phyloP scores from a whole-genome alignment of 2,329 filamentous ascomycete genomes.

The Apiospora koreana region DNA sequence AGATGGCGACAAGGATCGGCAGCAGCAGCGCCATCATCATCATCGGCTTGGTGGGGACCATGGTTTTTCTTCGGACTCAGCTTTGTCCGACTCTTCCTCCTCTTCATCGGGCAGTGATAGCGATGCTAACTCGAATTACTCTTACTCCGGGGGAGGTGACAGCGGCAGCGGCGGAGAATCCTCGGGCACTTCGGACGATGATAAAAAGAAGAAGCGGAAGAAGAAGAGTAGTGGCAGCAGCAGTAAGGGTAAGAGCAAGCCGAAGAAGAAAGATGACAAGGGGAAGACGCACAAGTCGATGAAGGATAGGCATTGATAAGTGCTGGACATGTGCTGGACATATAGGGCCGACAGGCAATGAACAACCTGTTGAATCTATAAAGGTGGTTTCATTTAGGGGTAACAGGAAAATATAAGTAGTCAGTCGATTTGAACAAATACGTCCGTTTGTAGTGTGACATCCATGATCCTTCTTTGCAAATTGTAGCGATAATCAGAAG shows the following conservation, averaged over 20 bases:
- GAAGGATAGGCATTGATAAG: neutral
- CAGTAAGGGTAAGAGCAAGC: neutral
- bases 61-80: neutral
- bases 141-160: neutral
- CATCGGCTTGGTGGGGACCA: neutral
- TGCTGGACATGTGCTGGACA: neutral
- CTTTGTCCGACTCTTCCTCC: neutral
- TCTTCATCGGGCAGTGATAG: conserved; percentile 6
- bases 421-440: no score
- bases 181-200: conserved; percentile 20
- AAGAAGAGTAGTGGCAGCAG: neutral
- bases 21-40: neutral
- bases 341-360: neutral
- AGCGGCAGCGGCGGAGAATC: conserved; percentile 5
- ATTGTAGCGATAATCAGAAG: no score
- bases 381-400: neutral
- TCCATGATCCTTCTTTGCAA: no score
- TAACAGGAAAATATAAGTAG: no score
- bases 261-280: conserved; percentile 5
- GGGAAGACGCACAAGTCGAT: neutral
- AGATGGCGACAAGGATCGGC: neutral
- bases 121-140: no score
- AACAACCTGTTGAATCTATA: neutral
- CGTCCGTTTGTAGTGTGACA: no score
- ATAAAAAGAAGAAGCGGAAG: conserved; percentile 1